A percentile compares a stretch with the other conserved stretches of the same genome.
Conservation (phyloP, 1,284 basidiomycete species). For the Apiotrichum akiyoshidainum region DNA sequence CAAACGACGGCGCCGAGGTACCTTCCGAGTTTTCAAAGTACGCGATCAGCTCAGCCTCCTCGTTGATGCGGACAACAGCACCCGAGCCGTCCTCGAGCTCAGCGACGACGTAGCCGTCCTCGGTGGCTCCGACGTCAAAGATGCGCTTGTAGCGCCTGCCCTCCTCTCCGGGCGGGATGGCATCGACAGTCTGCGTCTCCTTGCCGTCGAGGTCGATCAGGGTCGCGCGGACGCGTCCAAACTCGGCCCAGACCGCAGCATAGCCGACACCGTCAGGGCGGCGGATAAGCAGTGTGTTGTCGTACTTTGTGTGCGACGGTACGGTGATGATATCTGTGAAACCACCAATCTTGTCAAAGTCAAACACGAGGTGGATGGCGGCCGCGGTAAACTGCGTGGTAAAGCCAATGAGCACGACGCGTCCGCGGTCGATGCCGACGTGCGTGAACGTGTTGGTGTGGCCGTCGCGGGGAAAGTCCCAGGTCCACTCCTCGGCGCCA, state of each 20-base stretch:
- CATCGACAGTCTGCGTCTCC: conserved; percentile 58
- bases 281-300: conserved; percentile 33
- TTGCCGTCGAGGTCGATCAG: conserved; percentile 27
- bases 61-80: conserved; percentile 57
- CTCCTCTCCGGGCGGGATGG: conserved; percentile 40
- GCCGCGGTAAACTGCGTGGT: conserved; percentile 61
- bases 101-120: conserved; percentile 48
- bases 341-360: conserved; percentile 58
- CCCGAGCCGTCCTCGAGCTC: conserved; percentile 58
- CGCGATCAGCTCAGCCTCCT: conserved; percentile 55
- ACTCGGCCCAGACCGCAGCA: conserved; percentile 65
- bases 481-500: conserved; percentile 38
- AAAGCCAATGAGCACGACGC: conserved; percentile 63
- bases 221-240: conserved; percentile 53
- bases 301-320: conserved; percentile 54
- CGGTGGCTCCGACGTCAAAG: conserved; percentile 39
- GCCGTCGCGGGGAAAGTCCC: conserved; percentile 36
- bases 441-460: conserved; percentile 59
- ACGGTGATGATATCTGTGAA: conserved; percentile 57
- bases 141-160: conserved; percentile 29
- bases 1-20: conserved; percentile 51
- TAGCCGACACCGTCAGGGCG: conserved; percentile 32
- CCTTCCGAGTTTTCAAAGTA: conserved; percentile 59
- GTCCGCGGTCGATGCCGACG: conserved; percentile 58
- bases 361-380: conserved; percentile 56